A percentile compares a stretch with the other conserved stretches of the same genome.
Evolutionary conservation across 805 yeast genomes (phyloP).

Genomic region (Clavispora vitiphila): DNA sequence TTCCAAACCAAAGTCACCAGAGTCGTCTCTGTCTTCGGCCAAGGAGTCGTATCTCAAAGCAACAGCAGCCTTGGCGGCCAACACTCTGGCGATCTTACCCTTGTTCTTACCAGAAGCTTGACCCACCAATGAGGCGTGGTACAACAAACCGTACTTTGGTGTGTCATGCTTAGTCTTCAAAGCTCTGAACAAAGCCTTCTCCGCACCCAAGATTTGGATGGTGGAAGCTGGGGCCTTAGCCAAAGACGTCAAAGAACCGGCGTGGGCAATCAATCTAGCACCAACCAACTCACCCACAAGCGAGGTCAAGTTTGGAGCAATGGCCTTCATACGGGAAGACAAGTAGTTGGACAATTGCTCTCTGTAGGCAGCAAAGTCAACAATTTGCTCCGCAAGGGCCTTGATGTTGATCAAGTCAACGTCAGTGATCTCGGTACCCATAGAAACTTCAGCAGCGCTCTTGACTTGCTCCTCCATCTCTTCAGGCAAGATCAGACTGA

Average conservation of each 20-base stretch:
- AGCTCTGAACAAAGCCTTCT: conserved; percentile 94
- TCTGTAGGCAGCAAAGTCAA: conserved; percentile 93
- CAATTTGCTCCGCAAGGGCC: conserved; percentile 92
- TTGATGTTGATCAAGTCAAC: conserved; percentile 82
- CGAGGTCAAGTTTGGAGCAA: conserved; percentile 96
- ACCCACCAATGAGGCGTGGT: conserved; percentile 92
- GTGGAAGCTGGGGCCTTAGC: conserved; percentile 99
- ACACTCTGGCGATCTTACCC: conserved; percentile 97
- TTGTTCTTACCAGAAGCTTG: conserved; percentile 93
- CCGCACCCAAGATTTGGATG: conserved; percentile 96
- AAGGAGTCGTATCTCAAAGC: conserved; percentile 94
- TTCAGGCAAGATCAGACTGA: conserved; percentile 49
- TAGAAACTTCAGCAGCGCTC: conserved; percentile 95
- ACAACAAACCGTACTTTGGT: conserved; percentile 92
- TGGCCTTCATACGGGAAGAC: conserved; percentile 94
- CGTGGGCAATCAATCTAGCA: conserved; percentile 96
- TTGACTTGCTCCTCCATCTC: conserved; percentile 60
- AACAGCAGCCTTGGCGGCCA: conserved; percentile 98
- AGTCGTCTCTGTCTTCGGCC: conserved; percentile 94
- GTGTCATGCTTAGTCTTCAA: conserved; percentile 95
- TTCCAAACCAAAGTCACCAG: conserved; percentile 87
- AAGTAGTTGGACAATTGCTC: conserved; percentile 91
- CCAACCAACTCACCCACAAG: conserved; percentile 98
- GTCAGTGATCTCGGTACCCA: conserved; percentile 98
- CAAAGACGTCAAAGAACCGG: conserved; percentile 93